Conservation (phyloP, 192 early-diverging fungal genomes). For the Mortierella alpina region DNA sequence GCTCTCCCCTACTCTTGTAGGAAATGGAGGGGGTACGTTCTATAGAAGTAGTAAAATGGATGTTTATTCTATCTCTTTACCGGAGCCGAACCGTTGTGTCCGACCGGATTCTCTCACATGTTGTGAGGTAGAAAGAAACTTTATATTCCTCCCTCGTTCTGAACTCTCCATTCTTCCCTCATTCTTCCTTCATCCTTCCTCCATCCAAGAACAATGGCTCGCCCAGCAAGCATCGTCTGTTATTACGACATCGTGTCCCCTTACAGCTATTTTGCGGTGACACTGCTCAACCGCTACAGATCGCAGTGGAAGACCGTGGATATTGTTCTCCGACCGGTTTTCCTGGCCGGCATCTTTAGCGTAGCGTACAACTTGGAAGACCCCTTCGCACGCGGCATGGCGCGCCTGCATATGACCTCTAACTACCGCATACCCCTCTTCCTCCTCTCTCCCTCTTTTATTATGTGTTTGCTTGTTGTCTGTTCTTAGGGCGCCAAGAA, state of each 20-base stretch:
- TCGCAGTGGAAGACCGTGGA: conserved; percentile 33
- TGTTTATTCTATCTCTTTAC: not conserved
- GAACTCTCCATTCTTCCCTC: not conserved
- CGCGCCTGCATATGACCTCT: not conserved
- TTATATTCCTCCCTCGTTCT: not conserved
- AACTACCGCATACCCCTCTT: not conserved
- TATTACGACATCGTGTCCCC: conserved; percentile 49
- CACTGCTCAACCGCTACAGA: conserved; percentile 31
- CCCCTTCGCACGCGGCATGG: too few relatives aligned
- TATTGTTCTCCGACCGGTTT: conserved; percentile 24
- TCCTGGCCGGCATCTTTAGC: conserved; percentile 22
- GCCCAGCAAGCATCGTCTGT: conserved; percentile 25
- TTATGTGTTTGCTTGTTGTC: not conserved
- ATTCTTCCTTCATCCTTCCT: not conserved
- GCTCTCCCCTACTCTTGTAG: too few relatives aligned
- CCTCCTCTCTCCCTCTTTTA: conserved; percentile 1
- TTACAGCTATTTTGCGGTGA: conserved; percentile 41
- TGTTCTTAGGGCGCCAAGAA: conserved; percentile 30
- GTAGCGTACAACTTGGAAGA: not conserved
- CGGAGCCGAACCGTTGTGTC: too few relatives aligned
- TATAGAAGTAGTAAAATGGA: not conserved
- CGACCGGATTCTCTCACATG: too few relatives aligned
- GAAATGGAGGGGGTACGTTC: too few relatives aligned
- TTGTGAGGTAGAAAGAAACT: not conserved
- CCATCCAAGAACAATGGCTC: conserved; percentile 8